A percentile compares a stretch with the other conserved stretches of the same genome.
phyloP scores from a whole-genome alignment of 208 protist genomes.

The Crithidia fasciculata region DNA sequence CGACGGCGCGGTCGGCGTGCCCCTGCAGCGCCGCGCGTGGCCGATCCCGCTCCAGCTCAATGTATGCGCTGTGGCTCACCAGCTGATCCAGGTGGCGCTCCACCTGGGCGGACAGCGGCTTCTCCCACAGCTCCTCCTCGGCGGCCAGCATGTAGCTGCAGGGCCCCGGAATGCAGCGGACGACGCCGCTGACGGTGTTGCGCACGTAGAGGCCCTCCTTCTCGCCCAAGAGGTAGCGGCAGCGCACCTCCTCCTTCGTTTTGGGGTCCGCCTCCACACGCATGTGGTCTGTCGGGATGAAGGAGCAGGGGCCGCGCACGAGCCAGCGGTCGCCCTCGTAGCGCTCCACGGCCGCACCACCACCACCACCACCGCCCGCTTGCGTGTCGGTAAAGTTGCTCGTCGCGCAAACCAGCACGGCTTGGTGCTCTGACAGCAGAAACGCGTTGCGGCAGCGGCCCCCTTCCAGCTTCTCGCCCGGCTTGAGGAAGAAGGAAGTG shows the following conservation, averaged over 20 bases:
- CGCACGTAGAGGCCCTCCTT: conserved; percentile 88
- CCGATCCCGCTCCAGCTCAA: conserved; percentile 25
- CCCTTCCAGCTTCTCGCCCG: conserved; percentile 74
- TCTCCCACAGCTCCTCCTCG: conserved; percentile 86
- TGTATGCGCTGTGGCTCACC: conserved; percentile 53
- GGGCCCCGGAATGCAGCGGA: conserved; percentile 75
- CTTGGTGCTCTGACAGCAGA: conserved; percentile 82
- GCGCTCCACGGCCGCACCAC: conserved; percentile 40
- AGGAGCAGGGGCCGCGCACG: conserved; percentile 86
- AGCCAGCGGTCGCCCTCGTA: conserved; percentile 90
- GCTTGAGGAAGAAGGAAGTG: conserved; percentile 85
- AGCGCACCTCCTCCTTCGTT: conserved; percentile 46
- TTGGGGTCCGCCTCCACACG: conserved; percentile 44
- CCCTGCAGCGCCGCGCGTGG: conserved; percentile 26
- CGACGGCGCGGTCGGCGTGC: conserved; percentile 71
- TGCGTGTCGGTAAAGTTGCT: conserved; percentile 64
- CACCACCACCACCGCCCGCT: no score
- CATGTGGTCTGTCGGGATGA: conserved; percentile 57
- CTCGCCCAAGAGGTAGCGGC: conserved; percentile 60
- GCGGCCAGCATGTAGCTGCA: conserved; percentile 77
- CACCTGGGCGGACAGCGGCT: conserved; percentile 68
- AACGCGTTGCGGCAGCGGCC: conserved; percentile 64
- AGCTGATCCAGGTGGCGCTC: conserved; percentile 39
- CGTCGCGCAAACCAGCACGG: conserved; percentile 77
- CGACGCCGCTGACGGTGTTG: conserved; percentile 65